Base-by-base conservation (phyloP, 805 yeast genomes). In the Wickerhamiella occidentalis region DNA sequence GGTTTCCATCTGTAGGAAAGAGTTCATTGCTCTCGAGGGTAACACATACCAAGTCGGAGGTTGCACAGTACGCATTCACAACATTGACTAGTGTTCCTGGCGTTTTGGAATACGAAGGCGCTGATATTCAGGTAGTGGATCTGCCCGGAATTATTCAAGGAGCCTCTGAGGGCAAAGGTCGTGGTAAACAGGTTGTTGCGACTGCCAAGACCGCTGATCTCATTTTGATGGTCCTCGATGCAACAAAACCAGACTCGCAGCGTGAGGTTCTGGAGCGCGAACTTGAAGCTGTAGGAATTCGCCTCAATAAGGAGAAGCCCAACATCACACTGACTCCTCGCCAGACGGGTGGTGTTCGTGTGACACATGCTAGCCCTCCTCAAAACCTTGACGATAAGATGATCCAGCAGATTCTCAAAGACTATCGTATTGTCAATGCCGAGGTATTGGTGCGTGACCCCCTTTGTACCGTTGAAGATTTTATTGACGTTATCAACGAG, bases 1-100 rank as follows among this genome's bases (percentile, higher is more conserved):
- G 98, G 26, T 90, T 88, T 64, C 98, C 98, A 15, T 88, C 96
- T 1, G 98, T 92, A 21, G 98, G 98, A 64, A 90, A 90, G 60
- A 88, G 96, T 1, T 85, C 95, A 1, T 78, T 90, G 55, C 71
- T 90, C 52, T 80, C 86, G 17, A 85, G 86, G 60, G 85, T 92
- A 49, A 90, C 98, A 18, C 84, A 85, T 59, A 90, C 97, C 1
- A 85, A 85, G 64, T 83, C 95, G 1, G 97, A 87, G 64, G 84
- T 94, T 47, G 98, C 97, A 5, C 85, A 81, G 45, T 90, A 92
- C 62, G 92, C 94, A 47, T 90, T 90, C 73, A 90, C 98, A 6
- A 90, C 98, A 0, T 74, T 90, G 64, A 90, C 98, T 0, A 86
- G 96, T 0, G 96, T 90, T 18, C 96, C 97, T 0, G 96, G 97